Conservation (phyloP, 2,329 filamentous ascomycete species). For the Trichoderma afroharzianum region DNA sequence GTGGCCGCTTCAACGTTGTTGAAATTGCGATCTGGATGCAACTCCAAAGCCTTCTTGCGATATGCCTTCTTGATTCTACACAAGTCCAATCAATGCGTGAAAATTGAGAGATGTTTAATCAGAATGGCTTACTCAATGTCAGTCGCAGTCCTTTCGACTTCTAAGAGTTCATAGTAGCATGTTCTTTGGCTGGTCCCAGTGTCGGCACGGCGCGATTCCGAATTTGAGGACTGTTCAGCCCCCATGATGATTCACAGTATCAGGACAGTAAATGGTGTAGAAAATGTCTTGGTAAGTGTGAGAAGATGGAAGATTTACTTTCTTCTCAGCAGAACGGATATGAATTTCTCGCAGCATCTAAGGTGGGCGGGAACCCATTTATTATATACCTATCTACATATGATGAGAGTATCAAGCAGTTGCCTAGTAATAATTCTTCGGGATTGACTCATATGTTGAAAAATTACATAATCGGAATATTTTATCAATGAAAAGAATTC, state of each 20-base stretch:
- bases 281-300: background rate
- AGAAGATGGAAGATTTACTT: background rate
- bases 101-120: background rate
- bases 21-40: slow-evolving; percentile 93
- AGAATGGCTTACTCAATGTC: slow-evolving; percentile 67
- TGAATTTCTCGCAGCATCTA: background rate
- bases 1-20: slow-evolving; percentile 82
- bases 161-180: slow-evolving; percentile 83
- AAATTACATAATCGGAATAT: background rate
- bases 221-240: slow-evolving; percentile 50
- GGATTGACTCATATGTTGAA: background rate
- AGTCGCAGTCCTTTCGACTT: slow-evolving; percentile 66
- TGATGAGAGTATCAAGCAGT: background rate
- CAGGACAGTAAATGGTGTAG: background rate
- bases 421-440: background rate
- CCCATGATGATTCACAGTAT: slow-evolving; percentile 41
- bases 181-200: slow-evolving; percentile 52
- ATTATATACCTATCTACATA: background rate
- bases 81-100: background rate
- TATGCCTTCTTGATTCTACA: slow-evolving; percentile 88
- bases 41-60: slow-evolving; percentile 80
- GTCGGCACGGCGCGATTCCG: slow-evolving; percentile 30
- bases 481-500: background rate
- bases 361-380: background rate
- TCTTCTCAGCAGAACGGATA: background rate